Conservation (phyloP, 2,329 filamentous ascomycete species). For the Pseudogymnoascus sp. region DNA sequence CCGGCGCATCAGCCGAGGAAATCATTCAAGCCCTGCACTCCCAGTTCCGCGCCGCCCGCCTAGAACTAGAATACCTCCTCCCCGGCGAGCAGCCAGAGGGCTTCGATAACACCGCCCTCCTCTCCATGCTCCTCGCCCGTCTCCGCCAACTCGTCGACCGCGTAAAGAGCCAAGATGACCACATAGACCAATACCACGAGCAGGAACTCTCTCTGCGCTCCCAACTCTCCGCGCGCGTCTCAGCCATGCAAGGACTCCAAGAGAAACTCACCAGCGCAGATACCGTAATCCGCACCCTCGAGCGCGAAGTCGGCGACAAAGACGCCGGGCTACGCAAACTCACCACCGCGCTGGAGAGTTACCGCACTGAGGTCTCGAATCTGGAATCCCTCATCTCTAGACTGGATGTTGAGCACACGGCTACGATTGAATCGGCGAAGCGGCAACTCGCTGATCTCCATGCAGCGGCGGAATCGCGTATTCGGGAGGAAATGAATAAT, state of each 20-base stretch:
- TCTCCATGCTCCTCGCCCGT: conserved; percentile 45
- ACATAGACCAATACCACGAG: conserved; percentile 52
- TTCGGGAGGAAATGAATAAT: conserved; percentile 17
- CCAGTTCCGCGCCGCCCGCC: conserved; percentile 47
- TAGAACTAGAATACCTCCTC: conserved; percentile 55
- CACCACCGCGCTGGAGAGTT: conserved; percentile 43
- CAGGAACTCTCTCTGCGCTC: conserved; percentile 48
- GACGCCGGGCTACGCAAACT: conserved; percentile 44
- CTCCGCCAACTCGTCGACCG: conserved; percentile 43
- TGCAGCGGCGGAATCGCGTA: conserved; percentile 10
- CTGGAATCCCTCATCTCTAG: conserved; percentile 44
- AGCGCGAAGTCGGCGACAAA: conserved; percentile 22
- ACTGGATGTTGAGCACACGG: conserved; percentile 35
- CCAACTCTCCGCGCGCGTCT: conserved; percentile 46
- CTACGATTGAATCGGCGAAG: background rate
- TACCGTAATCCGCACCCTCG: conserved; percentile 13
- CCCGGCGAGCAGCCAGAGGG: conserved; percentile 51
- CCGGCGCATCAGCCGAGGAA: conserved; percentile 31
- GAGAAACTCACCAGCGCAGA: conserved; percentile 31
- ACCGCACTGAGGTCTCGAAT: conserved; percentile 45
- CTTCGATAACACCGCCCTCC: conserved; percentile 39
- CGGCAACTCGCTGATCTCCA: background rate
- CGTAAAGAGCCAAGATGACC: conserved; percentile 41
- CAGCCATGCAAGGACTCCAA: conserved; percentile 42
- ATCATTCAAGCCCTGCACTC: conserved; percentile 29